Conservation (phyloP, 257 asterid genomes). For the Salvia hispanica region DNA sequence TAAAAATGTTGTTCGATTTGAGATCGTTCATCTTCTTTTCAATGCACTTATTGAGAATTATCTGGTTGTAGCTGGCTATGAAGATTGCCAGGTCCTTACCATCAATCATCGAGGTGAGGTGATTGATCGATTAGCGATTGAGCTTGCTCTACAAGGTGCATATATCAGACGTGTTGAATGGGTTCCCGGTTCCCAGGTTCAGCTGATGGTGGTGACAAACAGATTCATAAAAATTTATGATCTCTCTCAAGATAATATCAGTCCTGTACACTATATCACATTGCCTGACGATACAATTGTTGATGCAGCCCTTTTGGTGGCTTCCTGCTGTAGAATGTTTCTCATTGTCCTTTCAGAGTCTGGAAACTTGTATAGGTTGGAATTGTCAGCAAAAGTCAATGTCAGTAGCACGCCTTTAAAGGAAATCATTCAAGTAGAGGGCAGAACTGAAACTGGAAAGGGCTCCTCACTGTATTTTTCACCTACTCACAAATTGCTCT, state of each 20-base stretch:
- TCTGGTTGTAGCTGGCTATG: slow-evolving; percentile 97
- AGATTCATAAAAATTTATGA: slow-evolving; percentile 90
- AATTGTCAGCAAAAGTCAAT: slow-evolving; percentile 76
- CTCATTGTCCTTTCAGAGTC: slow-evolving; percentile 79
- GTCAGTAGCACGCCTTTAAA: slow-evolving; percentile 83
- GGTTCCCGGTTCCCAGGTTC: slow-evolving; percentile 99
- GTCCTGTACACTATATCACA: slow-evolving; percentile 91
- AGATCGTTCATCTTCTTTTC: slow-evolving; percentile 88
- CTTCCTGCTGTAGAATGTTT: slow-evolving; percentile 76
- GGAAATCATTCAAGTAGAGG: slow-evolving; percentile 73
- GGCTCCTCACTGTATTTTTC: slow-evolving; percentile 84
- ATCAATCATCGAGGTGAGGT: slow-evolving; percentile 97
- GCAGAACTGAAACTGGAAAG: slow-evolving; percentile 56
- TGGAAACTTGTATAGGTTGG: slow-evolving; percentile 85
- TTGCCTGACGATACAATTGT: slow-evolving; percentile 75
- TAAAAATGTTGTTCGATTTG: slow-evolving; percentile 91
- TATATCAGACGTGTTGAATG: slow-evolving; percentile 87
- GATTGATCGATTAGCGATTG: slow-evolving; percentile 91
- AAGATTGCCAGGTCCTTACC: slow-evolving; percentile 97
- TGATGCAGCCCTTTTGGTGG: slow-evolving; percentile 80
- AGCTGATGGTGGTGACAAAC: slow-evolving; percentile 92
- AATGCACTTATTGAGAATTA: slow-evolving; percentile 82
- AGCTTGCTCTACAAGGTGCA: slow-evolving; percentile 98
- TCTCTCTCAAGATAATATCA: slow-evolving; percentile 91
- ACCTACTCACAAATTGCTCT: slow-evolving; percentile 77